A percentile compares a stretch with the other conserved stretches of the same genome.
Conservation (phyloP, 176 grass and related monocot genomes). For the Cenchrus fungigraminus region DNA sequence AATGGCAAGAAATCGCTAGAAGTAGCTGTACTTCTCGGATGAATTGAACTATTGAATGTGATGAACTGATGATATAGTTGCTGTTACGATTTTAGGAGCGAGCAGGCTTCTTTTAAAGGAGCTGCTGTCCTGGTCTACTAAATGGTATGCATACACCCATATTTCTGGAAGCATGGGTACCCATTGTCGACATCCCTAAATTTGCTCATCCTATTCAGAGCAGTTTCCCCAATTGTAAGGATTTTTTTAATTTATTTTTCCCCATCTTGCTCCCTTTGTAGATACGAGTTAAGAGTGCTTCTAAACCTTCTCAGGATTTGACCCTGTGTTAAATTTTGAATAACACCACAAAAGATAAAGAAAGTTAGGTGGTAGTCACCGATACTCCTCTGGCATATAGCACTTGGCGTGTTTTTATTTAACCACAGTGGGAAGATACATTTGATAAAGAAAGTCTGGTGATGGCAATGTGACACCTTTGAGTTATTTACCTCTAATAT, state of each 20-base stretch:
- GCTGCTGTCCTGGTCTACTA: background rate
- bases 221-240: background rate
- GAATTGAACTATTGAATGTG: background rate
- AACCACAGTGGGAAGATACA: background rate
- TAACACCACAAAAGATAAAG: background rate
- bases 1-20: background rate
- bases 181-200: background rate
- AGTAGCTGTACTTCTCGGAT: background rate
- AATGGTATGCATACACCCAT: background rate
- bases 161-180: background rate
- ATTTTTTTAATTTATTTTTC: background rate
- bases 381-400: conserved; percentile 23
- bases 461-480: conserved; percentile 8
- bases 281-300: background rate
- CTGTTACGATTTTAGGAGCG: background rate
- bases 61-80: background rate
- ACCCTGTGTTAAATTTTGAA: background rate
- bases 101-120: background rate
- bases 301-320: background rate
- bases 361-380: conserved; percentile 22
- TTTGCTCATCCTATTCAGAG: conserved; percentile 8
- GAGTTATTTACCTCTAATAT: conserved; percentile 14
- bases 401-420: background rate
- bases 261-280: background rate
- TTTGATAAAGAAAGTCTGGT: background rate